phyloP scores from a whole-genome alignment of 768 basidiomycete species.

The Suillus decipiens region DNA sequence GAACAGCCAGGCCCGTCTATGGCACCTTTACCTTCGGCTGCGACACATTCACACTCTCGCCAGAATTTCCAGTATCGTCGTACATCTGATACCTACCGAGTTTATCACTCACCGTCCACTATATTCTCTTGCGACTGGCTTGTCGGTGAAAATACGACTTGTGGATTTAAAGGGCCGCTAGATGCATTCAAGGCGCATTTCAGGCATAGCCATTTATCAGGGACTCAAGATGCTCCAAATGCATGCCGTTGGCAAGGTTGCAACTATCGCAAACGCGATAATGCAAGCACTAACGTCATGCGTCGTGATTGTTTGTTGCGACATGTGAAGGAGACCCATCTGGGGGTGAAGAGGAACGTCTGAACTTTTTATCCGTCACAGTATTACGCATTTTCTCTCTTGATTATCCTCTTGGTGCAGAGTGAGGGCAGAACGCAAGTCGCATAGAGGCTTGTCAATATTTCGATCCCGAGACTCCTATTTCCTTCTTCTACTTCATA shows the following conservation, averaged over 20 bases:
- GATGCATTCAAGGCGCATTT: not conserved
- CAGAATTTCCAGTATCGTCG: not conserved
- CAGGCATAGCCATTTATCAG: not conserved
- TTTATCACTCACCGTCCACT: not conserved
- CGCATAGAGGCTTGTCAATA: too few relatives aligned
- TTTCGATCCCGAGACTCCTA: too few relatives aligned
- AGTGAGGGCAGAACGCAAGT: not conserved
- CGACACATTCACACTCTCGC: not conserved
- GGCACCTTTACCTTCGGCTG: not conserved
- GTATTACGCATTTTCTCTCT: too few relatives aligned
- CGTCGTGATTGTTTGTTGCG: not conserved
- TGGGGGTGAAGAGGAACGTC: too few relatives aligned
- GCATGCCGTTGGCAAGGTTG: not conserved
- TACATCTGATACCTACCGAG: not conserved
- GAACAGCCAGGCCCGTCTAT: not conserved
- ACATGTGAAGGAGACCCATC: not conserved
- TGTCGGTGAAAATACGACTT: not conserved
- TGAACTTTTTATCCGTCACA: too few relatives aligned
- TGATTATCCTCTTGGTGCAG: too few relatives aligned
- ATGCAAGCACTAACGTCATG: not conserved
- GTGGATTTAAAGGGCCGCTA: not conserved
- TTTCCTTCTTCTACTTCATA: not conserved
- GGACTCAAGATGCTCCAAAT: not conserved
- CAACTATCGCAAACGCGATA: not conserved
- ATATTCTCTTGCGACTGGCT: not conserved